Evolutionary conservation across 441 rosid species (phyloP).

Genomic region (Pelargonium myrrhifolium): DNA sequence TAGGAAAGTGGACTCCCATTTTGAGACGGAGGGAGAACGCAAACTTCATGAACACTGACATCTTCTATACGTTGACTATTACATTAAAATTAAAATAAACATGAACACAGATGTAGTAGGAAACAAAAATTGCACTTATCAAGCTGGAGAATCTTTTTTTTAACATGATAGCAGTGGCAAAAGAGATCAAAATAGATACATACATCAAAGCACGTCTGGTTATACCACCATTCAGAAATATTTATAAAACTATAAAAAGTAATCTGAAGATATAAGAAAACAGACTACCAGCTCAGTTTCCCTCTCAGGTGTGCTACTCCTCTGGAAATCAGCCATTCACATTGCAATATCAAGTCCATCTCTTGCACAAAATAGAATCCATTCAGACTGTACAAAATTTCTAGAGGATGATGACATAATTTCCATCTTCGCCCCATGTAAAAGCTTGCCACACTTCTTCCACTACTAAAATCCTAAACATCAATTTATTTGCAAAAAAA

Average conservation of each 20-base stretch:
- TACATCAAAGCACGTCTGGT: neutral
- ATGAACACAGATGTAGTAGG: no score
- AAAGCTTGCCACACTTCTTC: conserved; percentile 15
- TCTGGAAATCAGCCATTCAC: conserved; percentile 38
- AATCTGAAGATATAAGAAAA: neutral
- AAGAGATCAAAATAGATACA: no score
- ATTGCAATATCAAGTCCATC: conserved; percentile 17
- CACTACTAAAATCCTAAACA: conserved; percentile 9
- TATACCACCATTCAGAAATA: neutral
- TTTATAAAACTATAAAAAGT: neutral
- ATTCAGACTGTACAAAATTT: conserved; percentile 17
- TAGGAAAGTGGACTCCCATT: no score
- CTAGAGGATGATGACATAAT: conserved; percentile 27
- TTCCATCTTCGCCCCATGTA: conserved; percentile 45
- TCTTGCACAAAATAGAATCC: conserved; percentile 14
- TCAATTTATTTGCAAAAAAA: conserved; percentile 3
- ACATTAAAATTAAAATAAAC: no score
- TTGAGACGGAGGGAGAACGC: no score
- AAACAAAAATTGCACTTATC: no score
- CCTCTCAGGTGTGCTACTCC: conserved; percentile 27
- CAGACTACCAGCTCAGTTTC: conserved; percentile 39
- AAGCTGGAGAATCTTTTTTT: no score
- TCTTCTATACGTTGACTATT: no score
- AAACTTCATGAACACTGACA: no score
- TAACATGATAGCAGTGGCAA: no score